A percentile compares a stretch with the other conserved stretches of the same genome.
phyloP scores from a whole-genome alignment of 2,329 filamentous ascomycete species.

The Didymella exigua region DNA sequence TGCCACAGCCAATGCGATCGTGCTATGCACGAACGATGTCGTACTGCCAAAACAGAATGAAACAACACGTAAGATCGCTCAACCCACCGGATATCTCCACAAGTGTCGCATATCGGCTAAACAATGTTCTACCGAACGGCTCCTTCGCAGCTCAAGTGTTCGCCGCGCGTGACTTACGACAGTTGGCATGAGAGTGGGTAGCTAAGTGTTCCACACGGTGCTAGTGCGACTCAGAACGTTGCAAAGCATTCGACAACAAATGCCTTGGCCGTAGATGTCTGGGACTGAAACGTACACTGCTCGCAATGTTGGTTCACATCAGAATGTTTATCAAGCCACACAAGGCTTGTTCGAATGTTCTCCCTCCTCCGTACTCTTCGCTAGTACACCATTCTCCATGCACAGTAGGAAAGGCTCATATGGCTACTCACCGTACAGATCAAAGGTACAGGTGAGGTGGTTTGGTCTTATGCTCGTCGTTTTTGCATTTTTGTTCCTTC shows the following conservation, averaged over 20 bases:
- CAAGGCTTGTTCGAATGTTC: not conserved
- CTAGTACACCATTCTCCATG: slow-evolving; percentile 8
- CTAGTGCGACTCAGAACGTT: slow-evolving; percentile 16
- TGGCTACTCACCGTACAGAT: slow-evolving; percentile 10
- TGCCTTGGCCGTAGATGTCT: not conserved
- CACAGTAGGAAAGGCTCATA: slow-evolving; percentile 19
- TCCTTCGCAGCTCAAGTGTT: slow-evolving; percentile 1
- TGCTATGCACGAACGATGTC: not conserved
- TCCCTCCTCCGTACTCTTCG: not conserved
- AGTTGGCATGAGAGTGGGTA: not conserved
- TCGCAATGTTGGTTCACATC: not conserved
- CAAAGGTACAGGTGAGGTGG: slow-evolving; percentile 22
- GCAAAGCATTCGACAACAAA: slow-evolving; percentile 1
- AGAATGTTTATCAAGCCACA: slow-evolving; percentile 4
- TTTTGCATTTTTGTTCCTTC: slow-evolving; percentile 13
- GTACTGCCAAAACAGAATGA: not conserved
- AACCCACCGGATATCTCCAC: not conserved
- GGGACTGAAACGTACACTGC: slow-evolving; percentile 14
- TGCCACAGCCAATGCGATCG: not conserved
- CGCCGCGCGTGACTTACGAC: not conserved
- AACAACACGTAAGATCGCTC: not conserved
- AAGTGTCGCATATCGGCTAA: not conserved
- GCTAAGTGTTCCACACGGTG: slow-evolving; percentile 11
- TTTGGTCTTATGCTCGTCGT: slow-evolving; percentile 18
- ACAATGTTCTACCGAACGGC: slow-evolving; percentile 8